These are phyloP conservation scores for Trichoderma atroviride DNA, from an alignment of 2,329 filamentous ascomycete species.

Conservation along the genomic window DNA sequence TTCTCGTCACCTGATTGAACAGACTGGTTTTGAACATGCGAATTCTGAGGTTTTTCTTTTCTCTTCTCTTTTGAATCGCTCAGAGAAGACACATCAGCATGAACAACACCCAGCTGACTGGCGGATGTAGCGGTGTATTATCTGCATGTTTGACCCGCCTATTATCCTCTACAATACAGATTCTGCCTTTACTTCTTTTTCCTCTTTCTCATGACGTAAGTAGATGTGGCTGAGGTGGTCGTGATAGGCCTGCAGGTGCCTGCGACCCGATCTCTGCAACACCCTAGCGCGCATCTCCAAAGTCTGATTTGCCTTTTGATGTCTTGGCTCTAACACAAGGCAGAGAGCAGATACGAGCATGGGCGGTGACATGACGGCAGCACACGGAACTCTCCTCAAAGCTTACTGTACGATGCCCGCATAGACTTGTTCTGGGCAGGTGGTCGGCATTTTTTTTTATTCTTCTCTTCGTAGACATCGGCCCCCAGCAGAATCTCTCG, in stretches of 20 bases:
- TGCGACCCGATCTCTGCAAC: neutral
- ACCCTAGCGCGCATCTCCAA: neutral
- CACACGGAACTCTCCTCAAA: neutral
- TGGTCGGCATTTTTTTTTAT: neutral
- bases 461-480: neutral
- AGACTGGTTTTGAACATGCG: neutral
- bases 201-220: neutral
- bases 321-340: neutral
- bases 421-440: neutral
- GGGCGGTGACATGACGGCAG: neutral
- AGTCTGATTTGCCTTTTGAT: conserved; percentile 1
- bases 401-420: neutral
- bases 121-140: too few species aligned
- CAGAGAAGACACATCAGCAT: neutral
- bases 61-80: too few species aligned
- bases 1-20: neutral
- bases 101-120: neutral
- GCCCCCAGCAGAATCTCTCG: neutral
- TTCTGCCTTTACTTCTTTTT: neutral
- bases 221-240: neutral
- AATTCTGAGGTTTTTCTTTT: too few species aligned
- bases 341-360: neutral
- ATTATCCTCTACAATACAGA: neutral
- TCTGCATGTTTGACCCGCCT: neutral
- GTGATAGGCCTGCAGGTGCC: neutral